phyloP scores from a whole-genome alignment of 148 eudicot genomes.

The Chenopodium berlandieri region DNA sequence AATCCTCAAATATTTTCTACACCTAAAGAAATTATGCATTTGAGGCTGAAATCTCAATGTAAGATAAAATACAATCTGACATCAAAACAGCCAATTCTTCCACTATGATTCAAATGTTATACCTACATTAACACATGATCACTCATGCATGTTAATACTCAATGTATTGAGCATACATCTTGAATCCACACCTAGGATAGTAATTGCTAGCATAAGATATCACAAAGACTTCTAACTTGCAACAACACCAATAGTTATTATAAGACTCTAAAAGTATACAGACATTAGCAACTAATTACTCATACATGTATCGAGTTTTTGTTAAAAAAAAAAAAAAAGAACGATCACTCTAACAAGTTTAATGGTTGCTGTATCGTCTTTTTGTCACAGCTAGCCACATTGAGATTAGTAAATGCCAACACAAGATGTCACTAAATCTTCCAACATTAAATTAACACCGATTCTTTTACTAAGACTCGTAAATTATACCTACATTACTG shows the following conservation, averaged over 20 bases:
- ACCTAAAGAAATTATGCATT: background rate
- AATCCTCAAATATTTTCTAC: background rate
- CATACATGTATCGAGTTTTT: too few relatives aligned
- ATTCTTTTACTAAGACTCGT: background rate
- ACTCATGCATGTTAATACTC: too few relatives aligned
- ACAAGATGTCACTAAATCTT: background rate
- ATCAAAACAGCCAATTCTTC: too few relatives aligned
- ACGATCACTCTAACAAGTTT: too few relatives aligned
- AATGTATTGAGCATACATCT: too few relatives aligned
- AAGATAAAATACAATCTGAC: background rate
- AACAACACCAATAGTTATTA: background rate
- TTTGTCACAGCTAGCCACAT: background rate
- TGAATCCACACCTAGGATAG: too few relatives aligned
- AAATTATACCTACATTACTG: background rate
- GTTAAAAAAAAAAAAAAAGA: too few relatives aligned
- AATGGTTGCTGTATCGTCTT: too few relatives aligned
- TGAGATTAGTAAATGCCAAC: background rate
- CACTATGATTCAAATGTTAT: too few relatives aligned
- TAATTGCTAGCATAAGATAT: background rate
- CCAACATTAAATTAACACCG: background rate
- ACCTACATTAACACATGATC: too few relatives aligned
- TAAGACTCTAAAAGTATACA: background rate
- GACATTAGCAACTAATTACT: background rate
- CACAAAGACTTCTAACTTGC: background rate
- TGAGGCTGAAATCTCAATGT: too few relatives aligned